These are phyloP conservation scores for Ensete ventricosum DNA, from an alignment of 176 grass and related monocot species.

Conservation along the genomic window DNA sequence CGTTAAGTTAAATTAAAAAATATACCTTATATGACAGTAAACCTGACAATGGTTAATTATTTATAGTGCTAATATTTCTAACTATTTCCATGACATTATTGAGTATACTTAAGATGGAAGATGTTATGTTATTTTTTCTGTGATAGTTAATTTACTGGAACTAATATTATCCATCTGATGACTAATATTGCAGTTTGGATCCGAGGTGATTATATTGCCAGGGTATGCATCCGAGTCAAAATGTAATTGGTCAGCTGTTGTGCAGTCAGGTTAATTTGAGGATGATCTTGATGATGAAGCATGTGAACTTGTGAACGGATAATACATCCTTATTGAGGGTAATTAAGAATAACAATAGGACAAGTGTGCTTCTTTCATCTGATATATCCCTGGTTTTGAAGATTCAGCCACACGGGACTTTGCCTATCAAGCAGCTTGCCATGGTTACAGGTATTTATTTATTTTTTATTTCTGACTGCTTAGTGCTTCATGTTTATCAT, in stretches of 20 bases:
- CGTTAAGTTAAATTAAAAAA: too few species aligned
- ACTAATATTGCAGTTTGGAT: slow-evolving; percentile 54
- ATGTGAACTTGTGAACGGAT: slow-evolving; percentile 83
- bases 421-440: slow-evolving; percentile 73
- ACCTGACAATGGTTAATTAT: too few species aligned
- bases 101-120: background rate
- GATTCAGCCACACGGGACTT: slow-evolving; percentile 77
- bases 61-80: background rate
- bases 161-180: slow-evolving; percentile 23
- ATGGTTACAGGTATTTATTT: slow-evolving; percentile 67
- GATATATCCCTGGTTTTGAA: slow-evolving; percentile 86
- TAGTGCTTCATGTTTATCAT: background rate
- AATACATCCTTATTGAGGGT: slow-evolving; percentile 55
- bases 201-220: slow-evolving; percentile 14
- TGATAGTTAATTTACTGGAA: background rate
- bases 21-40: too few species aligned
- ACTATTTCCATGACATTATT: background rate
- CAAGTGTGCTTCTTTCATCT: slow-evolving; percentile 66
- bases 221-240: background rate
- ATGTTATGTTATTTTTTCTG: background rate
- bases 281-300: slow-evolving; percentile 56
- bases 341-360: slow-evolving; percentile 93
- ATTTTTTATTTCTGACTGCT: background rate
- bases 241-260: background rate
- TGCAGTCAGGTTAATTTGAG: slow-evolving; percentile 34